Evolutionary conservation across 2,329 filamentous ascomycete species (phyloP).

Genomic region (Didymella sp.): DNA sequence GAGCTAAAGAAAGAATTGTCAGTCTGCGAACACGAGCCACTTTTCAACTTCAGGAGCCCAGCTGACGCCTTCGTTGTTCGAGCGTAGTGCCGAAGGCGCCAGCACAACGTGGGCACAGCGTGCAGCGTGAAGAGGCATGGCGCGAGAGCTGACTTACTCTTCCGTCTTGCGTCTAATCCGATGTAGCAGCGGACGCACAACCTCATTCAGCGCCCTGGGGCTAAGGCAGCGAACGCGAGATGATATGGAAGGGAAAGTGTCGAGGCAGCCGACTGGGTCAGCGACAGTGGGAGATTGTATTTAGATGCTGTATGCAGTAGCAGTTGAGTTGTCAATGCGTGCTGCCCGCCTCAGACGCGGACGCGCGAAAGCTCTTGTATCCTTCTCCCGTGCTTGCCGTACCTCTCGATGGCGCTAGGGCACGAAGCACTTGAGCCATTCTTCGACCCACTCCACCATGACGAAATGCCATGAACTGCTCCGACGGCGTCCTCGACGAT

Average conservation of each 20-base stretch:
- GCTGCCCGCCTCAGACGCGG: constrained; percentile 3
- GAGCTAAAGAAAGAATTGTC: constrained; percentile 35
- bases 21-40: constrained; percentile 31
- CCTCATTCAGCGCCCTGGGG: constrained; percentile 6
- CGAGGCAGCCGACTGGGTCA: not conserved
- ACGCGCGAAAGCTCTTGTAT: constrained; percentile 17
- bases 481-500: constrained; percentile 19
- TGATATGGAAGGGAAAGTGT: not conserved
- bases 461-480: constrained; percentile 31
- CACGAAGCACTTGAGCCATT: constrained; percentile 21
- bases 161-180: constrained; percentile 24
- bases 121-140: constrained; percentile 21
- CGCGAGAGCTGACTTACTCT: constrained; percentile 33
- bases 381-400: constrained; percentile 31
- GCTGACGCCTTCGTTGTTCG: constrained; percentile 30
- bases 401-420: constrained; percentile 32
- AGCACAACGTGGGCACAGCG: constrained; percentile 28
- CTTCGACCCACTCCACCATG: constrained; percentile 34
- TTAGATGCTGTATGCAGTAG: not conserved
- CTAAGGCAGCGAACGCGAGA: constrained; percentile 7
- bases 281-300: constrained; percentile 10
- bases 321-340: constrained; percentile 13
- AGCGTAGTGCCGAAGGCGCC: constrained; percentile 27
- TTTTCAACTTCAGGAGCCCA: constrained; percentile 18
- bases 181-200: constrained; percentile 19